These are phyloP conservation scores for Phytophthora brassicae DNA, from an alignment of 352 stramenopile genomes.

Conservation along the genomic window DNA sequence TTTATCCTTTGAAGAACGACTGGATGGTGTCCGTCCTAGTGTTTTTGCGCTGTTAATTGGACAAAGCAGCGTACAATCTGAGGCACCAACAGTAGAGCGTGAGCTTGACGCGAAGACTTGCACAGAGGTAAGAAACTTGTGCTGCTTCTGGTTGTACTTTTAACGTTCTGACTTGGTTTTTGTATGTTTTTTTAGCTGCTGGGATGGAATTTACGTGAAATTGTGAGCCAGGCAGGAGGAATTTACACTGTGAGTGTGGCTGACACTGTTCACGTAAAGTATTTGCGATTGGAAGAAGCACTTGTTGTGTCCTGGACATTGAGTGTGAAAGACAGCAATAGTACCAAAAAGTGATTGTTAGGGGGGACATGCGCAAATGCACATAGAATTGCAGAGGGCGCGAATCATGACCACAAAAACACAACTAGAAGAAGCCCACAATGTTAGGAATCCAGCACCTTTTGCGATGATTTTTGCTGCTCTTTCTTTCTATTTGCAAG, in stretches of 20 bases:
- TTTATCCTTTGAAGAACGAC: slow-evolving; percentile 50
- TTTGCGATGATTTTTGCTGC: slow-evolving; percentile 16
- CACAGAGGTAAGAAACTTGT: slow-evolving; percentile 43
- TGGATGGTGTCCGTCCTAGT: slow-evolving; percentile 66
- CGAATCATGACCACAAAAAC: slow-evolving; percentile 7
- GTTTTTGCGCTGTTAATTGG: slow-evolving; percentile 64
- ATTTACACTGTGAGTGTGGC: slow-evolving; percentile 52
- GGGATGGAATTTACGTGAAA: slow-evolving; percentile 58
- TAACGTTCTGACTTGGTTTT: slow-evolving; percentile 6
- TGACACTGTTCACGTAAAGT: slow-evolving; percentile 47
- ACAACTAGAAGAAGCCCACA: slow-evolving; percentile 22
- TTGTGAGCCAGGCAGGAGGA: slow-evolving; percentile 46
- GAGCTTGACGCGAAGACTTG: slow-evolving; percentile 49
- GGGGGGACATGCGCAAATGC: slow-evolving; percentile 22
- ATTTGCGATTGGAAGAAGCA: slow-evolving; percentile 47
- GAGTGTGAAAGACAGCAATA: slow-evolving; percentile 35
- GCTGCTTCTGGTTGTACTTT: background rate
- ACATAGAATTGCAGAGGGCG: slow-evolving; percentile 31
- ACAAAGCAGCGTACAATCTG: slow-evolving; percentile 39
- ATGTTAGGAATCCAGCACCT: slow-evolving; percentile 29
- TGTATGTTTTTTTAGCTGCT: slow-evolving; percentile 41
- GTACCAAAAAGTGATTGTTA: slow-evolving; percentile 24
- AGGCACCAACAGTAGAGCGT: slow-evolving; percentile 34
- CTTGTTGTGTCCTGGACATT: slow-evolving; percentile 56
- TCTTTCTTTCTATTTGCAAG: slow-evolving; percentile 33